A percentile compares a stretch with the other conserved stretches of the same genome.
phyloP scores from a whole-genome alignment of 2,329 filamentous ascomycete genomes.

The Calonectria fujianensis region DNA sequence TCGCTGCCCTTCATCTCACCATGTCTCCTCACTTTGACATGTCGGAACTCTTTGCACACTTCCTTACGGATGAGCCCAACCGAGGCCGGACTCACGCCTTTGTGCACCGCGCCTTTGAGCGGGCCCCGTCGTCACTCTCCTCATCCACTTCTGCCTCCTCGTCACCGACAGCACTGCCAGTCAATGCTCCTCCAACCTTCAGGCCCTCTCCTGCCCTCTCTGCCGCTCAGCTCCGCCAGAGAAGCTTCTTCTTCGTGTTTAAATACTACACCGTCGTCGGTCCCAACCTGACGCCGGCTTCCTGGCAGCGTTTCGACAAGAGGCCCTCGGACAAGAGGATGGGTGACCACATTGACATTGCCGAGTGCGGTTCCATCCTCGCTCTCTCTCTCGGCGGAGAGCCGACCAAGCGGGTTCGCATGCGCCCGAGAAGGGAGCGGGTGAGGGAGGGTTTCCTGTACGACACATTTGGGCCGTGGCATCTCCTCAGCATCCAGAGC shows the following conservation, averaged over 20 bases:
- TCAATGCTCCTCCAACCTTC: conserved; percentile 24
- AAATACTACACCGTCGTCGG: conserved; percentile 79
- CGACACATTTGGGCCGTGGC: conserved; percentile 76
- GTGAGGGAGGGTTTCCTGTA: conserved; percentile 71
- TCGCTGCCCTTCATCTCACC: conserved; percentile 75
- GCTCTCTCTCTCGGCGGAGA: conserved; percentile 74
- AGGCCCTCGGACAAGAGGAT: conserved; percentile 61
- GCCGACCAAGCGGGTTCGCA: conserved; percentile 69
- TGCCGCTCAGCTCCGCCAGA: conserved; percentile 69
- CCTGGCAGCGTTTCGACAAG: conserved; percentile 76
- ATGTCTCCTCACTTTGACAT: conserved; percentile 76
- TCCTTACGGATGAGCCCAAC: conserved; percentile 69
- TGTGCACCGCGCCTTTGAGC: conserved; percentile 70
- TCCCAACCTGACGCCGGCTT: conserved; percentile 72
- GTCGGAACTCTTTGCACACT: conserved; percentile 74
- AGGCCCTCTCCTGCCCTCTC: conserved; percentile 45
- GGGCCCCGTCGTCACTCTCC: conserved; percentile 40
- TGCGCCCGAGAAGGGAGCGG: conserved; percentile 68
- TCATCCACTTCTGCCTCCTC: conserved; percentile 46
- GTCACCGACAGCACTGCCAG: conserved; percentile 38
- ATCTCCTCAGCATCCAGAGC: conserved; percentile 75
- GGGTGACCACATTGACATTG: conserved; percentile 74
- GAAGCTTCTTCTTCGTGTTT: conserved; percentile 78
- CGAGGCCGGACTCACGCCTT: conserved; percentile 67
- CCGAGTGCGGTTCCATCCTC: conserved; percentile 75